Evolutionary conservation across 169 alveolate species (phyloP).

Genomic region (Plasmodium inui): DNA sequence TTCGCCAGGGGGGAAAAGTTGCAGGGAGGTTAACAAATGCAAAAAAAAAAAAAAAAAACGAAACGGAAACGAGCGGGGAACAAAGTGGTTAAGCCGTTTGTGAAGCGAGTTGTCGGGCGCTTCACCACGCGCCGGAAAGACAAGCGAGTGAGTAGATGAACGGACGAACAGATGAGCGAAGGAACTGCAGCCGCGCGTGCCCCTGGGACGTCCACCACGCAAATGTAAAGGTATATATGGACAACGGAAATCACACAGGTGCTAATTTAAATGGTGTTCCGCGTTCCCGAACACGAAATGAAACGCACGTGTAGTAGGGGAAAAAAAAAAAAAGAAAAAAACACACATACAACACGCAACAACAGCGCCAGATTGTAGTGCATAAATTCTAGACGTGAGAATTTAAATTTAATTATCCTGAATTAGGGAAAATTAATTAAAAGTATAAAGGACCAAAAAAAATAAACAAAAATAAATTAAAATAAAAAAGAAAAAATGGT

Average conservation of each 20-base stretch:
- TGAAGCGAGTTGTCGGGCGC: not conserved
- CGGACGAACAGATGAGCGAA: not conserved
- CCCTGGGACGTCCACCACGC: not conserved
- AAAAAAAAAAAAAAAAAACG: not conserved
- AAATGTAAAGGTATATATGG: not conserved
- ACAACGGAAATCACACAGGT: not conserved
- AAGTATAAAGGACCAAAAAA: not conserved
- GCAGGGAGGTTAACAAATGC: not conserved
- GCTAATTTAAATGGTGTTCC: slow-evolving; percentile 10
- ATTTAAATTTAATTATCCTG: not conserved
- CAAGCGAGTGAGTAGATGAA: not conserved
- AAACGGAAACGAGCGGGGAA: not conserved
- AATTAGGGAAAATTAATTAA: slow-evolving; percentile 14
- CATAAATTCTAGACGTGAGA: slow-evolving; percentile 22
- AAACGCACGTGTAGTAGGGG: slow-evolving; percentile 17
- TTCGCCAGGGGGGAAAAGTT: not conserved
- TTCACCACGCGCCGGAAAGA: not conserved
- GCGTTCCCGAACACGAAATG: slow-evolving; percentile 13
- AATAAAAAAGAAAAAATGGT: slow-evolving; percentile 14
- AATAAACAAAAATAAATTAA: not conserved
- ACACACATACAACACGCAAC: not conserved
- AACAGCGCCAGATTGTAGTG: slow-evolving; percentile 31
- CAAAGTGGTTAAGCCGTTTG: not conserved
- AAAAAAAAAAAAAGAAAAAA: slow-evolving; percentile 20
- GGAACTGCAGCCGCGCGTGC: not conserved